phyloP scores from a whole-genome alignment of 2,329 filamentous ascomycete genomes.

The Gremmenia infestans region DNA sequence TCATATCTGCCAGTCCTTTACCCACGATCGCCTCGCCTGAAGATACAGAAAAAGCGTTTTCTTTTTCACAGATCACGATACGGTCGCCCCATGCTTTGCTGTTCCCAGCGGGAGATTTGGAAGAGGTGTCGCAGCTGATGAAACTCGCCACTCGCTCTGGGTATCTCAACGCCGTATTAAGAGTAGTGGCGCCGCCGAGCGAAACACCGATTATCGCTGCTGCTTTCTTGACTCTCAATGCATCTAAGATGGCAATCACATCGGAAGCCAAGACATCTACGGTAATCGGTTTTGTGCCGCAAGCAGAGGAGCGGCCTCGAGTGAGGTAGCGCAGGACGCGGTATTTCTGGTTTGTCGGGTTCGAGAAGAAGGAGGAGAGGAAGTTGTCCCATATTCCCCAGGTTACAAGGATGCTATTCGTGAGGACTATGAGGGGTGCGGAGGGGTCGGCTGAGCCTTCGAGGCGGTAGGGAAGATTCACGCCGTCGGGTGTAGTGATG shows the following conservation, averaged over 20 bases:
- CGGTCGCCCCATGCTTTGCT: constrained; percentile 76
- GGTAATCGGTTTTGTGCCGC: constrained; percentile 21
- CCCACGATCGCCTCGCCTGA: constrained; percentile 55
- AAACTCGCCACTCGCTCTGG: constrained; percentile 56
- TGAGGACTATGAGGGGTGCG: constrained; percentile 69
- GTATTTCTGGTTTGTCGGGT: constrained; percentile 40
- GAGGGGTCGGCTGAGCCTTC: constrained; percentile 64
- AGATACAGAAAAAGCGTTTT: constrained; percentile 34
- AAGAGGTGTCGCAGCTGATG: constrained; percentile 75
- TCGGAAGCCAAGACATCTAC: constrained; percentile 62
- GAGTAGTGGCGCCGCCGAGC: constrained; percentile 72
- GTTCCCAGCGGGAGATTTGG: constrained; percentile 66
- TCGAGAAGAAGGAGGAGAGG: constrained; percentile 36
- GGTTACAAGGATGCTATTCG: constrained; percentile 76
- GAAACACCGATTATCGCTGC: constrained; percentile 70
- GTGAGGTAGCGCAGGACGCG: constrained; percentile 73
- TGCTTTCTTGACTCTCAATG: constrained; percentile 62
- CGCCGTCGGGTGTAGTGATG: constrained; percentile 62
- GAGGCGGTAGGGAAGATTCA: constrained; percentile 66
- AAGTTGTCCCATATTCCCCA: constrained; percentile 78
- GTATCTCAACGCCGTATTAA: constrained; percentile 66
- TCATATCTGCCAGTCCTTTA: constrained; percentile 61
- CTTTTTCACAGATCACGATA: constrained; percentile 60
- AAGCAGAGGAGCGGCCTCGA: constrained; percentile 47
- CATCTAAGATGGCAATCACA: constrained; percentile 59